A percentile compares a stretch with the other conserved stretches of the same genome.
Conservation (phyloP, 805 yeast species). For the Wickerhamomyces chaumierensis region DNA sequence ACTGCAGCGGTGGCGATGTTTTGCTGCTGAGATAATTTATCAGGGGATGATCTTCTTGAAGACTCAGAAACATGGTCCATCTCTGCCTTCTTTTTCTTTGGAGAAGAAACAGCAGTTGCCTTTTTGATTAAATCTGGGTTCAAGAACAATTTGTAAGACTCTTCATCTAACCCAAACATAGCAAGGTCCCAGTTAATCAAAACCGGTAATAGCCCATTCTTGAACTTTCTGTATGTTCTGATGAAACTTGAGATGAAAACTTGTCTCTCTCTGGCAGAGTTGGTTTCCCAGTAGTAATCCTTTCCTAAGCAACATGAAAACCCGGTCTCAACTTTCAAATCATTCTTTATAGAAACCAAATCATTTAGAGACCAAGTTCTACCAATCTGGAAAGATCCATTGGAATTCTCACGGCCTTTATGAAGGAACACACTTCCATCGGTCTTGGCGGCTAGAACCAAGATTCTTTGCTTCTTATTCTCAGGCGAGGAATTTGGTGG, state of each 20-base stretch:
- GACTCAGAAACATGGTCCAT: neutral
- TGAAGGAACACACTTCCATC: constrained; percentile 65
- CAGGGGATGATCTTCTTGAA: neutral
- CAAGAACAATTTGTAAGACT: constrained; percentile 20
- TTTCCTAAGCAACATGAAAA: constrained; percentile 55
- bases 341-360: constrained; percentile 44
- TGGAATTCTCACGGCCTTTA: constrained; percentile 73
- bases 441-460: constrained; percentile 45
- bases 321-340: constrained; percentile 41
- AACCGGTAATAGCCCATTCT: constrained; percentile 43
- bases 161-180: constrained; percentile 27
- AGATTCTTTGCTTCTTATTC: constrained; percentile 49
- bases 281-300: constrained; percentile 75
- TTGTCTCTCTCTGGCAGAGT: constrained; percentile 42
- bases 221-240: constrained; percentile 42
- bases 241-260: constrained; percentile 45
- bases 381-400: constrained; percentile 77
- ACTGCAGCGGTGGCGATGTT: neutral
- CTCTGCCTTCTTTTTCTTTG: constrained; percentile 1
- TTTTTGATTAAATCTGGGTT: constrained; percentile 6
- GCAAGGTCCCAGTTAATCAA: constrained; percentile 40
- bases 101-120: constrained; percentile 3
- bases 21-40: neutral
- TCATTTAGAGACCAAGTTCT: constrained; percentile 85
- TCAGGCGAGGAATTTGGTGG: constrained; percentile 36